A percentile compares a stretch with the other conserved stretches of the same genome.
phyloP scores from a whole-genome alignment of 192 early-diverging fungal species.

The Coemansia sp. region DNA sequence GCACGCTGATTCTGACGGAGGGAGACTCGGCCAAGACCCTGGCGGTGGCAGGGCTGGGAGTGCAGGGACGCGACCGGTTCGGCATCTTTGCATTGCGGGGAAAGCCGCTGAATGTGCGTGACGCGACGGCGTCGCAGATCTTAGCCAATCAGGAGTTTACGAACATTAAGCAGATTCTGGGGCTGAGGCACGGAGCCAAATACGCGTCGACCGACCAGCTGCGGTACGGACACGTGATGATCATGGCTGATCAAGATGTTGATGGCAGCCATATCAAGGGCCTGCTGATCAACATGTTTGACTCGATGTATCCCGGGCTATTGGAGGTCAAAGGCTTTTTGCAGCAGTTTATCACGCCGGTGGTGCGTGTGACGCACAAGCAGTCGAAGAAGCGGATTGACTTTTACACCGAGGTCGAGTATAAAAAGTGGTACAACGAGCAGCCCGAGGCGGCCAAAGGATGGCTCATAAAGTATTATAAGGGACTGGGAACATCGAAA shows the following conservation, averaged over 20 bases:
- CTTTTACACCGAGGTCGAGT: conserved; percentile 95
- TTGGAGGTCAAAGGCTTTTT: conserved; percentile 90
- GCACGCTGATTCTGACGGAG: conserved; percentile 96
- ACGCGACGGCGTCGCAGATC: conserved; percentile 70
- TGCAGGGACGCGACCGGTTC: conserved; percentile 85
- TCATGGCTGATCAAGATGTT: conserved; percentile 99
- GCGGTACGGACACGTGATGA: conserved; percentile 94
- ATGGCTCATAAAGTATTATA: conserved; percentile 94
- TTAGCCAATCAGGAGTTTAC: conserved; percentile 82
- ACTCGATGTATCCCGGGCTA: conserved; percentile 89
- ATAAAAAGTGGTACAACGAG: conserved; percentile 77
- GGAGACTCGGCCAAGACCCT: conserved; percentile 94
- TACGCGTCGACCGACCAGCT: conserved; percentile 74
- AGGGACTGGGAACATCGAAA: conserved; percentile 92
- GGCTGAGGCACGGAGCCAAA: conserved; percentile 79
- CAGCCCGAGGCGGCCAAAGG: conserved; percentile 68
- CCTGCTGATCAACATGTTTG: conserved; percentile 93
- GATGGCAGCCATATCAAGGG: conserved; percentile 98
- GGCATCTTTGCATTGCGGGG: conserved; percentile 96
- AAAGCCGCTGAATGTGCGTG: conserved; percentile 96
- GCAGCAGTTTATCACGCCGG: conserved; percentile 95
- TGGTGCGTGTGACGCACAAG: conserved; percentile 74
- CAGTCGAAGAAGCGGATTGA: conserved; percentile 59
- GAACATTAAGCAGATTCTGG: conserved; percentile 90
- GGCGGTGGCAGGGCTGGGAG: conserved; percentile 80